phyloP scores from a whole-genome alignment of 2,329 filamentous ascomycete genomes.

The Phaeosphaeria sp. region DNA sequence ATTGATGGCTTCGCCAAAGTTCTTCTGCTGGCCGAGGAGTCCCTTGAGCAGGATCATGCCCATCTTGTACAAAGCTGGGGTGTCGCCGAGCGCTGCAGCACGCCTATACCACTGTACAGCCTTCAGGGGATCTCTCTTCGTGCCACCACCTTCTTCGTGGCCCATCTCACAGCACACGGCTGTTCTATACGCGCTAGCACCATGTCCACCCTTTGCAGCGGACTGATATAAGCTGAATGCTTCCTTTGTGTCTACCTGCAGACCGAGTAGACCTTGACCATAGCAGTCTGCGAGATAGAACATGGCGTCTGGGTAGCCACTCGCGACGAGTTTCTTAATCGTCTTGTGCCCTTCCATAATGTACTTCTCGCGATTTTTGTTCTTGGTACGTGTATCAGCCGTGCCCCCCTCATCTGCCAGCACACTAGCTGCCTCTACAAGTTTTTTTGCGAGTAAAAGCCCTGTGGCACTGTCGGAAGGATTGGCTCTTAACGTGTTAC shows the following conservation, averaged over 20 bases:
- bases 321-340: conserved; percentile 81
- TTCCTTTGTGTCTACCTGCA: conserved; percentile 85
- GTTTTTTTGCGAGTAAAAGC: conserved; percentile 77
- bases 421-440: conserved; percentile 83
- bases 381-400: conserved; percentile 68
- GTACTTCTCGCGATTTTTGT: conserved; percentile 79
- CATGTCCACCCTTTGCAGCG: conserved; percentile 86
- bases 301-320: conserved; percentile 83
- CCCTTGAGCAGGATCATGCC: conserved; percentile 96
- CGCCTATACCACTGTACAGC: conserved; percentile 98
- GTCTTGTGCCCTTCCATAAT: conserved; percentile 86
- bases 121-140: conserved; percentile 86
- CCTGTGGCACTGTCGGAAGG: conserved; percentile 75
- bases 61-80: conserved; percentile 97
- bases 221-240: conserved; percentile 94
- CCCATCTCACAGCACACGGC: conserved; percentile 98
- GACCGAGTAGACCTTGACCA: conserved; percentile 78
- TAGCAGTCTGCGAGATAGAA: conserved; percentile 92
- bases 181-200: conserved; percentile 87
- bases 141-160: conserved; percentile 91
- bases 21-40: conserved; percentile 82
- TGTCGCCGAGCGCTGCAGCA: conserved; percentile 86
- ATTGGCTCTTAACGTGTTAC: conserved; percentile 71
- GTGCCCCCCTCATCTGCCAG: conserved; percentile 79
- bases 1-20: conserved; percentile 82